Evolutionary conservation across 495 filamentous ascomycete genomes (phyloP), one percentile per base, ranked within the genome.

Genomic region (Aspergillus homomorphus): DNA sequence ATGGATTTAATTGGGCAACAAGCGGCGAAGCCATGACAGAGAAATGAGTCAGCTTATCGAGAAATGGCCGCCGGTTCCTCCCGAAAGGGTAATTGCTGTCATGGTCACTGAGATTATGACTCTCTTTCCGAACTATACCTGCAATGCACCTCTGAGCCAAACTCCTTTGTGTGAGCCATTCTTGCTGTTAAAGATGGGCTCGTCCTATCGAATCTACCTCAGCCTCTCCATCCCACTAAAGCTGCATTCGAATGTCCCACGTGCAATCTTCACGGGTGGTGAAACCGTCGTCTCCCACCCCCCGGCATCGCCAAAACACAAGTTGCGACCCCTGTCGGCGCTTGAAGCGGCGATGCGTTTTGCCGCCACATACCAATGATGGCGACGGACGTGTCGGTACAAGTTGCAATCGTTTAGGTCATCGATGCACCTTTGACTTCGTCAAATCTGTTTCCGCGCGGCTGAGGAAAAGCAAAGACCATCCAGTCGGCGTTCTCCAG

Each of bases 291-390:
- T 45, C 59, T 3, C 1, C 56, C 6, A 45, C 22, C 43, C 30
- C 58, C 30, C 56, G 46, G 38, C 66, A 66, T 28, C 68, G 68
- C 28, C 68, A 68, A 42, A 63, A 68, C 44, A 58, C 61, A 1
- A 70, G 66, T 53, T 70, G 68, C 52, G 68, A 70, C 46, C 56
- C 57, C 12, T 70, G 66, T 46, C 56, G 68, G 2, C 66, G 63
- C 28, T 66, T 62, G 10, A 70, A 70, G 24, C 61, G 68, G 41
- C 66, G 66, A 12, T 70, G 68, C 45, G 45, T 63, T 19, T 61
- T 68, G 18, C 23, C 49, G 43, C 12, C 45, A 4, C 18, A 8
- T 50, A 14, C 16, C 7, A 43, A 57, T 9, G 48, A 21, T 3
- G 49, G 55, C 19, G 0, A 57, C 4, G 52, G 20, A 21, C 15